Base-by-base conservation (phyloP, 495 filamentous ascomycete species). In the Neurospora sp. region DNA sequence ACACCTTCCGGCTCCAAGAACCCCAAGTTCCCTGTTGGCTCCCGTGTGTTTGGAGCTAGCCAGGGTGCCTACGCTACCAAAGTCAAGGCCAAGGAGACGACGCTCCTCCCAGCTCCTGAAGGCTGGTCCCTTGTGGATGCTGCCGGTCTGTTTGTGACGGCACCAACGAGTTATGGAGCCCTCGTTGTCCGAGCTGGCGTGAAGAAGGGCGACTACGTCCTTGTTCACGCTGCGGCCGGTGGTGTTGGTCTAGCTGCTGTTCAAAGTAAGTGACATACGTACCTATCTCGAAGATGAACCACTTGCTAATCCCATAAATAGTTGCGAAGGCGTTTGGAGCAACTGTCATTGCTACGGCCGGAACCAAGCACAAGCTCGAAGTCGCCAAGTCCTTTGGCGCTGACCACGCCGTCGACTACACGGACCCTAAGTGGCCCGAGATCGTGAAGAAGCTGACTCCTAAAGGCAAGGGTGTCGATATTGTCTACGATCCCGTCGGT, bases 231-330 rank as follows among this genome's bases (percentile, higher is more conserved):
- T 14, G 95, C 93, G 0, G 95, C 95, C 0, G 95, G 95, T 3
- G 95, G 95, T 3, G 95, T 98, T 0, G 95, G 95, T 3, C 82
- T 98, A 16, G 93, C 94, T 23, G 95, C 95, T 20, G 93, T 98
- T 40, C 95, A 98, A 78, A 88, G 81, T 83, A 16, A 4, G 81
- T 76, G 11, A 6, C 8, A 8, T 12, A 18, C 27, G 5, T 37
- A 12, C 5, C 27, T 1, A 46, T 27, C 7, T 12, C 5, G 5
- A 14, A 20, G 0, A 1, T 8, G 10, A 16, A 20, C 2, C 3
- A 6, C 37, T 66, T 20, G 48, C 76, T 79, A 35, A 79, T 40
- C 5, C 20, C 3, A 10, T 46, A 5, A 18, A 2, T 71, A 82
- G 82, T 98, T 59, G 95, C 95, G 7, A 98, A 97, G 81, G 94